phyloP scores from a whole-genome alignment of 768 basidiomycete genomes.

The Hypsizygus marmoreus region DNA sequence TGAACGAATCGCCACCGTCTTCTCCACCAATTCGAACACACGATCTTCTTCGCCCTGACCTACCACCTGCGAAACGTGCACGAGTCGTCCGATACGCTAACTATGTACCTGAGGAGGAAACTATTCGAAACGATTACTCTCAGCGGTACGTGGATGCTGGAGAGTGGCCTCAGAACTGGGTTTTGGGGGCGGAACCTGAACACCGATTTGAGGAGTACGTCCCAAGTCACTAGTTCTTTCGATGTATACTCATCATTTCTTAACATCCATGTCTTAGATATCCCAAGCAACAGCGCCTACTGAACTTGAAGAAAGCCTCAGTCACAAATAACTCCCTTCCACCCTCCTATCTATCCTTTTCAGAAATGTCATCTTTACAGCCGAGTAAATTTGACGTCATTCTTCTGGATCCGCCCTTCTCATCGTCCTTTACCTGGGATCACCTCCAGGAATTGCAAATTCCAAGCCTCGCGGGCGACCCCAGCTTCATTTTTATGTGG shows the following conservation, averaged over 20 bases:
- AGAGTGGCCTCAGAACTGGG: constrained; percentile 93
- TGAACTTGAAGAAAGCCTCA: constrained; percentile 79
- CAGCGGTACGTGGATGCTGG: constrained; percentile 89
- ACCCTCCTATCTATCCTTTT: constrained; percentile 70
- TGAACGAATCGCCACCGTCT: constrained; percentile 45
- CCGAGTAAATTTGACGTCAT: constrained; percentile 87
- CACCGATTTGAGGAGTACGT: constrained; percentile 92
- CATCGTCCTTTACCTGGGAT: constrained; percentile 84
- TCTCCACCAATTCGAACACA: constrained; percentile 42
- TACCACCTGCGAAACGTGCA: constrained; percentile 72
- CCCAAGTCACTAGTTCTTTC: too few species aligned
- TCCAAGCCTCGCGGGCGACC: constrained; percentile 82
- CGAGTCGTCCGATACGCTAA: constrained; percentile 71
- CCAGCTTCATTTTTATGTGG: constrained; percentile 95
- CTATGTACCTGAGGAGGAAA: constrained; percentile 93
- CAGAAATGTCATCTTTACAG: constrained; percentile 55
- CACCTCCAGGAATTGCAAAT: constrained; percentile 82
- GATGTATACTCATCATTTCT: background rate
- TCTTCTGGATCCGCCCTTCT: constrained; percentile 88
- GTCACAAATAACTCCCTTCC: constrained; percentile 71
- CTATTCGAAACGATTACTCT: constrained; percentile 93
- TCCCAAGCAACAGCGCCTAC: constrained; percentile 87
- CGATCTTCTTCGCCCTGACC: constrained; percentile 38
- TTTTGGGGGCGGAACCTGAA: constrained; percentile 86
- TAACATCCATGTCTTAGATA: constrained; percentile 56